phyloP scores from a whole-genome alignment of 1,284 basidiomycete species.

The Omphalotus olearius region DNA sequence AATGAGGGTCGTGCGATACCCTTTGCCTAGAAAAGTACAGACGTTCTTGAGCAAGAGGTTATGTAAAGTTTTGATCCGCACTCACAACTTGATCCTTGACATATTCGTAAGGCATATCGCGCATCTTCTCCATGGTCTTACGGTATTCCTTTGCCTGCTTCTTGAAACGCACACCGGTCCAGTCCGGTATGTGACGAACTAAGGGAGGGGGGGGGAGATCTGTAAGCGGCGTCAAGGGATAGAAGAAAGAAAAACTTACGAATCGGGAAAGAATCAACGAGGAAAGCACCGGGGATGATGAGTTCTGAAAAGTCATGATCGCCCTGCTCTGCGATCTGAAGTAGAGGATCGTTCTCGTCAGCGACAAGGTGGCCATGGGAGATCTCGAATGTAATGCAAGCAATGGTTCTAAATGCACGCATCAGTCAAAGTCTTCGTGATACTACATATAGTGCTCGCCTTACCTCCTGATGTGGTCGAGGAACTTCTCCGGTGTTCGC shows the following conservation, averaged over 20 bases:
- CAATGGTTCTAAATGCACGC: neutral
- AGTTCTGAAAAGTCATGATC: slow-evolving; percentile 14
- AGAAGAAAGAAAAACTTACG: slow-evolving; percentile 4
- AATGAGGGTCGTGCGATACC: slow-evolving; percentile 14
- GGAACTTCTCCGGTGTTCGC: slow-evolving; percentile 3
- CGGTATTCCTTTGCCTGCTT: slow-evolving; percentile 2
- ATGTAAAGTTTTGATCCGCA: neutral
- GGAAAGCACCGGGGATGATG: slow-evolving; percentile 15
- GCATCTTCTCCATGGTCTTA: slow-evolving; percentile 2
- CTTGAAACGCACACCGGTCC: slow-evolving; percentile 7
- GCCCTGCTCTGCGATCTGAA: slow-evolving; percentile 14
- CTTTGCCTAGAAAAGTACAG: slow-evolving; percentile 5
- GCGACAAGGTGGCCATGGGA: slow-evolving; percentile 16
- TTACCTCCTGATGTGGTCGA: slow-evolving; percentile 2
- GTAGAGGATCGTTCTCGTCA: slow-evolving; percentile 14
- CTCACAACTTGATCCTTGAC: slow-evolving; percentile 13
- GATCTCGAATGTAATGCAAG: slow-evolving; percentile 13
- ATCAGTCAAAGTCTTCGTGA: neutral
- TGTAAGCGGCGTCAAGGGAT: neutral
- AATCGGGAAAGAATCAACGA: slow-evolving; percentile 19
- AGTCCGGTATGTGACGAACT: slow-evolving; percentile 1
- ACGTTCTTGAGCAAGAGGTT: neutral
- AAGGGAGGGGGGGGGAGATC: neutral
- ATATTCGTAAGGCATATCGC: slow-evolving; percentile 10
- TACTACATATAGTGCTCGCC: neutral